Evolutionary conservation across 2,329 filamentous ascomycete genomes (phyloP).

Genomic region (Neoarthrinium moseri): DNA sequence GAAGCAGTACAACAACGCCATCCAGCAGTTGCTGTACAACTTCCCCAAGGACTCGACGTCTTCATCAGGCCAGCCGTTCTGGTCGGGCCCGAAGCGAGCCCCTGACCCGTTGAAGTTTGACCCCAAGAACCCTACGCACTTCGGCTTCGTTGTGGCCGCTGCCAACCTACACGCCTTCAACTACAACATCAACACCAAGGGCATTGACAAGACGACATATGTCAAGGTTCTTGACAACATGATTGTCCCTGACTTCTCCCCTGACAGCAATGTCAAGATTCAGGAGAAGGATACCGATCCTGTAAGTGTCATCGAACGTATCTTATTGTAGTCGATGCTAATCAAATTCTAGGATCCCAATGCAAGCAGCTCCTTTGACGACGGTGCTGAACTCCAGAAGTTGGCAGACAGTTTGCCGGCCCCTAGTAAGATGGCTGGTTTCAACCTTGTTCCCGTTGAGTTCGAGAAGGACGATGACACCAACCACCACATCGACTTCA

Average conservation of each 20-base stretch:
- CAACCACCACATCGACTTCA: constrained; percentile 98
- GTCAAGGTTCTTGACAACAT: constrained; percentile 81
- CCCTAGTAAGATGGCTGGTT: constrained; percentile 78
- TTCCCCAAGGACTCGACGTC: constrained; percentile 94
- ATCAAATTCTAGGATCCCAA: constrained; percentile 68
- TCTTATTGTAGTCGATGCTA: constrained; percentile 11
- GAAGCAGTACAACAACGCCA: constrained; percentile 94
- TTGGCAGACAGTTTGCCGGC: constrained; percentile 73
- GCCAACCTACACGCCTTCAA: constrained; percentile 97
- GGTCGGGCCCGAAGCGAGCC: constrained; percentile 97
- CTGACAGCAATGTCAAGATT: constrained; percentile 89
- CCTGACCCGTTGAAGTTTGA: constrained; percentile 91
- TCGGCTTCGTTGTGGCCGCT: constrained; percentile 81
- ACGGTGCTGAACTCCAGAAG: constrained; percentile 72
- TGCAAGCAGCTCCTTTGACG: constrained; percentile 63
- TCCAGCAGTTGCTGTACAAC: constrained; percentile 92
- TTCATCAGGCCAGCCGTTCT: constrained; percentile 87
- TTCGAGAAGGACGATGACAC: constrained; percentile 99
- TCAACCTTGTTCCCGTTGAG: constrained; percentile 87
- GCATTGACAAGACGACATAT: constrained; percentile 69
- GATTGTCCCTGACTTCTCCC: constrained; percentile 93
- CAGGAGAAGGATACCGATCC: constrained; percentile 95
- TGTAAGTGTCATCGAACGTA: constrained; percentile 40
- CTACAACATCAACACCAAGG: constrained; percentile 90
- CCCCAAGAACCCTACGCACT: constrained; percentile 78